Evolutionary conservation across 2,329 filamentous ascomycete genomes (phyloP).

Genomic region (Calonectria pteridis): DNA sequence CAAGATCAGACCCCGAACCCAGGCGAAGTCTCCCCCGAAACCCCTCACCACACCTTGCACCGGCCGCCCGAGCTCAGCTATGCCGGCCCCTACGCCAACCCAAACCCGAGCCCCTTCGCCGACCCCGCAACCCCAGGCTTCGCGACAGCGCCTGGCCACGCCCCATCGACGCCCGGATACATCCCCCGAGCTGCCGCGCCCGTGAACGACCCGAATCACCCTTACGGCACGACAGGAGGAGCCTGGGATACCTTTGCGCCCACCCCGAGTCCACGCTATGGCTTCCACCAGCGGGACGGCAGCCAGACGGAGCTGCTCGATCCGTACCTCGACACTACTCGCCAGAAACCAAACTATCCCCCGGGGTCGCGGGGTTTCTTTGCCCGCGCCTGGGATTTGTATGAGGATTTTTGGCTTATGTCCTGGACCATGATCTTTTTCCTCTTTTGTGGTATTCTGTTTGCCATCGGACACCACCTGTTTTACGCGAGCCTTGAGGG

Average conservation of each 20-base stretch:
- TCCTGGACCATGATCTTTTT: conserved; percentile 44
- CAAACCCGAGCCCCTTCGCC: not conserved
- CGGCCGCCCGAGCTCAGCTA: not conserved
- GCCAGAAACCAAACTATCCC: not conserved
- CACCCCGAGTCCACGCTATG: conserved; percentile 6
- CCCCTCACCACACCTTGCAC: conserved; percentile 15
- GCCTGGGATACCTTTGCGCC: conserved; percentile 13
- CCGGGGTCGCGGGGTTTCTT: not conserved
- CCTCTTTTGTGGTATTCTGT: conserved; percentile 37
- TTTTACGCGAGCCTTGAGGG: conserved; percentile 38
- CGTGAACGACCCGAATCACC: not conserved
- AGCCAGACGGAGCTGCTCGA: conserved; percentile 8
- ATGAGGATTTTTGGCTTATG: conserved; percentile 34
- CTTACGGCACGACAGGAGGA: not conserved
- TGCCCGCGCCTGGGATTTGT: conserved; percentile 5
- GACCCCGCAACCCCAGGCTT: not conserved
- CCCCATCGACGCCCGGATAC: conserved; percentile 12
- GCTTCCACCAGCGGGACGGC: conserved; percentile 9
- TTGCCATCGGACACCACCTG: conserved; percentile 41
- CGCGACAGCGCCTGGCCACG: not conserved
- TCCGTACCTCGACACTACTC: not conserved
- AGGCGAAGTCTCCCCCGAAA: conserved; percentile 16
- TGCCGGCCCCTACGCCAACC: not conserved
- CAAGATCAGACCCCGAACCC: not conserved
- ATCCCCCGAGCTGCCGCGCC: not conserved